These are phyloP conservation scores for Lactifluus echinatus DNA, from an alignment of 768 basidiomycete species.

Conservation along the genomic window DNA sequence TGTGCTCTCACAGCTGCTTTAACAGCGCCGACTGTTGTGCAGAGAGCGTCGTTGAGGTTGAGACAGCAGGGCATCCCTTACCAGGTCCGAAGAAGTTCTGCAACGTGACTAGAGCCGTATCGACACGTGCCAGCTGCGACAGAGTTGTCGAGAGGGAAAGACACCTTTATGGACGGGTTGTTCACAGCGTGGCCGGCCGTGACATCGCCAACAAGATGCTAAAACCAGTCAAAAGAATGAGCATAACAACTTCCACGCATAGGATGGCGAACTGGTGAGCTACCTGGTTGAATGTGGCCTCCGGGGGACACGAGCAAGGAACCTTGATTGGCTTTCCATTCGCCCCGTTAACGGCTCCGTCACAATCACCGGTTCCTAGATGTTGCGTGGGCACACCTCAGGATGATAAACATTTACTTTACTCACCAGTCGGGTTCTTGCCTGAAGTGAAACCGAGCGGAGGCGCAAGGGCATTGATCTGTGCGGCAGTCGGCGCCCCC, in stretches of 20 bases:
- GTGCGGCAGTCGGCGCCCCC: background rate
- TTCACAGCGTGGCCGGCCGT: conserved; percentile 38
- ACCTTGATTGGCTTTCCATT: conserved; percentile 32
- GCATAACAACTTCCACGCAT: background rate
- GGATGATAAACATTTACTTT: background rate
- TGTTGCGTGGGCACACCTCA: background rate
- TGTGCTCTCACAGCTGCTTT: background rate
- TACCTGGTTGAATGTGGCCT: conserved; percentile 27
- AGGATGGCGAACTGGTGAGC: background rate
- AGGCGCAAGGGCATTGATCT: conserved; percentile 22
- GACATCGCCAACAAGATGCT: conserved; percentile 5
- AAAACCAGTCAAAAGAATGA: background rate
- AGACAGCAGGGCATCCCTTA: conserved; percentile 55
- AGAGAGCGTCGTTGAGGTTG: conserved; percentile 50
- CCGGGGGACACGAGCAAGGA: conserved; percentile 36
- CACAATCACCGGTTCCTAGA: conserved; percentile 19
- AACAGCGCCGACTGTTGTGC: conserved; percentile 22
- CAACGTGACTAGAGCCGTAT: conserved; percentile 54
- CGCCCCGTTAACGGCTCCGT: conserved; percentile 25
- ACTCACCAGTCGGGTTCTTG: conserved; percentile 23
- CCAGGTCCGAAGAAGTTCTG: conserved; percentile 68
- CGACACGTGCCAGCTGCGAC: conserved; percentile 49
- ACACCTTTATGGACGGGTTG: conserved; percentile 49
- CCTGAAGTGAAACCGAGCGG: conserved; percentile 23
- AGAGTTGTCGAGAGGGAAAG: conserved; percentile 56